A percentile compares a stretch with the other conserved stretches of the same genome.
These are phyloP conservation scores for Nyctanthes arbortristis DNA, from an alignment of 257 asterid species.

Conservation along the genomic window DNA sequence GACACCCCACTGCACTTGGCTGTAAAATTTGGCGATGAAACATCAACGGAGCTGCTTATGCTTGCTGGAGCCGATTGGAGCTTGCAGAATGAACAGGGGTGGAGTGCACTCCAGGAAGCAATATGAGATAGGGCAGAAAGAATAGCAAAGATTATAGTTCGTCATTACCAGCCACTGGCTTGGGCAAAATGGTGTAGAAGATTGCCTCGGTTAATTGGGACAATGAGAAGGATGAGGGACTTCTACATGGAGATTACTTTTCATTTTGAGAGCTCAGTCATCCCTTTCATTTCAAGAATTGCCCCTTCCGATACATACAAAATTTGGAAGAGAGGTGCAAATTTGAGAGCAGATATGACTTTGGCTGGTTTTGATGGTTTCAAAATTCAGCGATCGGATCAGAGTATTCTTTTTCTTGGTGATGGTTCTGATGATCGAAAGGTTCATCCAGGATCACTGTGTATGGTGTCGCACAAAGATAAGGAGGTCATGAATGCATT, in stretches of 20 bases:
- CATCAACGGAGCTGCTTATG: constrained; percentile 90
- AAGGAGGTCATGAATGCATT: constrained; percentile 89
- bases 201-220: constrained; percentile 78
- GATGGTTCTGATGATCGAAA: constrained; percentile 96
- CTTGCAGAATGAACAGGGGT: constrained; percentile 96
- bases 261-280: constrained; percentile 96
- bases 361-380: constrained; percentile 97
- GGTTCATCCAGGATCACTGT: constrained; percentile 78
- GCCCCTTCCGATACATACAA: constrained; percentile 97
- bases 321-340: constrained; percentile 95
- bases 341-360: constrained; percentile 95
- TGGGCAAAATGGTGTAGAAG: constrained; percentile 99
- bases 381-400: constrained; percentile 88
- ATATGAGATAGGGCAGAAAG: constrained; percentile 83
- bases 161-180: constrained; percentile 92
- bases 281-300: constrained; percentile 93
- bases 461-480: constrained; percentile 86
- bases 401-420: constrained; percentile 90
- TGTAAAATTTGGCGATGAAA: constrained; percentile 80
- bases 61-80: constrained; percentile 98
- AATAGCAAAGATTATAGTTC: constrained; percentile 80
- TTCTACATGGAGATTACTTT: constrained; percentile 98
- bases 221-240: constrained; percentile 95
- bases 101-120: constrained; percentile 99
- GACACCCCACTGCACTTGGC: constrained; percentile 96